Evolutionary conservation across 2,329 filamentous ascomycete genomes (phyloP).

Genomic region (Apiospora sp.): DNA sequence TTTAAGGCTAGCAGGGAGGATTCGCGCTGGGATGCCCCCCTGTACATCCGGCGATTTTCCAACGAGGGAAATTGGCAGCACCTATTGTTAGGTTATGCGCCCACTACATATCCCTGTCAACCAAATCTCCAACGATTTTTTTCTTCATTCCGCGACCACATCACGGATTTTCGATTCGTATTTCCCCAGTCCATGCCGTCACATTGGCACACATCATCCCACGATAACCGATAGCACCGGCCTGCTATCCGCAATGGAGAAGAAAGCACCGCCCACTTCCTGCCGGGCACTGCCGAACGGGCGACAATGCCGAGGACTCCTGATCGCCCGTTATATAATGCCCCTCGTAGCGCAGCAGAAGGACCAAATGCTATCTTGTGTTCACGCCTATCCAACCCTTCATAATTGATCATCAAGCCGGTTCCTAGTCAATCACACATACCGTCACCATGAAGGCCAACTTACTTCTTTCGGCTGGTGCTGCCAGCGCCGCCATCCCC

Average conservation of each 20-base stretch:
- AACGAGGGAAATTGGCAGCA: background rate
- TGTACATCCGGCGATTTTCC: background rate
- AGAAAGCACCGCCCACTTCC: background rate
- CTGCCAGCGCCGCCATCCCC: slow-evolving; percentile 23
- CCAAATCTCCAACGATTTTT: background rate
- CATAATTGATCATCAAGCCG: background rate
- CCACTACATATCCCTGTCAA: background rate
- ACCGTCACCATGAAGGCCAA: slow-evolving; percentile 4
- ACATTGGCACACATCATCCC: background rate
- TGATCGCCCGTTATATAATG: background rate
- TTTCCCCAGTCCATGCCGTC: background rate
- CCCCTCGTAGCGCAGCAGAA: background rate
- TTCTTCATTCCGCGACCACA: background rate
- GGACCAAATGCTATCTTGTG: background rate
- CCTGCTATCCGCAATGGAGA: background rate
- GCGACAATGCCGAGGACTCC: background rate
- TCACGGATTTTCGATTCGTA: background rate
- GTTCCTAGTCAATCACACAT: background rate
- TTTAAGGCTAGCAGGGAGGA: background rate
- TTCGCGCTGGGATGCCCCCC: background rate
- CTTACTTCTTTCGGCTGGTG: background rate
- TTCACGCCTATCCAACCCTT: background rate
- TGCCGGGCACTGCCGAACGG: background rate
- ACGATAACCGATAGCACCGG: background rate
- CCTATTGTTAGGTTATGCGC: background rate